Conservation (phyloP, 2,329 filamentous ascomycete species). For the Hymenoscyphus albidus region DNA sequence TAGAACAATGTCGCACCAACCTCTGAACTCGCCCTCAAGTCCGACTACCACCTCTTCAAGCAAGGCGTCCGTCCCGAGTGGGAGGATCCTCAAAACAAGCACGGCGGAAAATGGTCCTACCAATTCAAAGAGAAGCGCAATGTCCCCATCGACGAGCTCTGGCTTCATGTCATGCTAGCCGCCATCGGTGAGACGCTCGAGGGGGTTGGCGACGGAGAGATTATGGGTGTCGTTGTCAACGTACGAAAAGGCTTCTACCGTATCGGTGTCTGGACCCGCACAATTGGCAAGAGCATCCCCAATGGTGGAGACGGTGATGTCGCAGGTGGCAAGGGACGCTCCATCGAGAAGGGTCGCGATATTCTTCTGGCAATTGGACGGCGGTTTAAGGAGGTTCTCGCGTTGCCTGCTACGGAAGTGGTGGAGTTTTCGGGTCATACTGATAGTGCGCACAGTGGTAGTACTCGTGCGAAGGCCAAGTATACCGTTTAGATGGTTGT, state of each 20-base stretch:
- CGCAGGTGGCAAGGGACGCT: constrained; percentile 73
- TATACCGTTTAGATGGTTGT: constrained; percentile 63
- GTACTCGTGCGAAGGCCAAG: constrained; percentile 94
- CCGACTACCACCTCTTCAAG: constrained; percentile 99
- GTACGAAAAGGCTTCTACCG: constrained; percentile 98
- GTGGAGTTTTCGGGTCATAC: constrained; percentile 98
- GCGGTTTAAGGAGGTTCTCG: constrained; percentile 89
- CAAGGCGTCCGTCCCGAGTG: constrained; percentile 94
- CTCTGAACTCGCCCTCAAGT: constrained; percentile 93
- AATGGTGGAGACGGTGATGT: constrained; percentile 70
- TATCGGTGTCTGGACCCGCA: constrained; percentile 95
- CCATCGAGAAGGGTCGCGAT: constrained; percentile 77
- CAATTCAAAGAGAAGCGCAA: constrained; percentile 94
- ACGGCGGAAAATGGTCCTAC: constrained; percentile 98
- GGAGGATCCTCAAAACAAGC: constrained; percentile 98
- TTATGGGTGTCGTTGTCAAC: constrained; percentile 99
- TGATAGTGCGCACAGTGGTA: constrained; percentile 87
- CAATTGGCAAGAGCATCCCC: constrained; percentile 79
- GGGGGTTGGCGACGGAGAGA: constrained; percentile 92
- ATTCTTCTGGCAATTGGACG: constrained; percentile 79
- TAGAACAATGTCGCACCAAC: constrained; percentile 98
- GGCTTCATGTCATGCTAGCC: constrained; percentile 94
- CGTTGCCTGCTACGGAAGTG: constrained; percentile 68
- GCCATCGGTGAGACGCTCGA: constrained; percentile 98
- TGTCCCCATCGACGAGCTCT: constrained; percentile 89